A percentile compares a stretch with the other conserved stretches of the same genome.
These are phyloP conservation scores for Aquilaria agallochum DNA, from an alignment of 441 rosid genomes.

Conservation along the genomic window DNA sequence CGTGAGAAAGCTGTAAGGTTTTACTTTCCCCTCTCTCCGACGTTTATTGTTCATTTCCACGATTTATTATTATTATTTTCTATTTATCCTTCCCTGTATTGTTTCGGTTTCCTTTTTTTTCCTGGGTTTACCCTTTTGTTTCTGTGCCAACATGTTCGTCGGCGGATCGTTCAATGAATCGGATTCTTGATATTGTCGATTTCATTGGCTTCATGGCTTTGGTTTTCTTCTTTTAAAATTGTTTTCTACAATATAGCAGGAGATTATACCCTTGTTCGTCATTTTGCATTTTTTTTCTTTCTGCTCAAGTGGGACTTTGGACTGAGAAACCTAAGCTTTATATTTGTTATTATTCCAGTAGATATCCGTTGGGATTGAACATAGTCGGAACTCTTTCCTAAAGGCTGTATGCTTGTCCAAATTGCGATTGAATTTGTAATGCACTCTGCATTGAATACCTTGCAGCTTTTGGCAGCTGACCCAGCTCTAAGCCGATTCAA, in stretches of 20 bases:
- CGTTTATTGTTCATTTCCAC: not conserved
- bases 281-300: too few relatives aligned
- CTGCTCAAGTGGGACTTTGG: too few relatives aligned
- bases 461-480: constrained; percentile 83
- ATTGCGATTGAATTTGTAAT: constrained; percentile 1
- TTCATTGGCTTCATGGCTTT: too few relatives aligned
- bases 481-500: constrained; percentile 66
- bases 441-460: not conserved
- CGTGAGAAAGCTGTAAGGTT: constrained; percentile 88
- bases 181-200: too few relatives aligned
- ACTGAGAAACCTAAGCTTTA: too few relatives aligned
- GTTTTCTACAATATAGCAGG: too few relatives aligned
- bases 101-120: constrained; percentile 1
- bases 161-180: too few relatives aligned
- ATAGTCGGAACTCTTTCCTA: not conserved
- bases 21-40: constrained; percentile 4
- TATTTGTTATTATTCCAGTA: too few relatives aligned
- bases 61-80: not conserved
- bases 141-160: not conserved
- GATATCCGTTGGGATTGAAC: too few relatives aligned
- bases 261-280: too few relatives aligned
- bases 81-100: not conserved
- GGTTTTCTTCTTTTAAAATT: too few relatives aligned
- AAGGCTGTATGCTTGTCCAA: not conserved
- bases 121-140: not conserved